Conservation (phyloP, 495 filamentous ascomycete genomes). For the Podospora pseudoanserina region DNA sequence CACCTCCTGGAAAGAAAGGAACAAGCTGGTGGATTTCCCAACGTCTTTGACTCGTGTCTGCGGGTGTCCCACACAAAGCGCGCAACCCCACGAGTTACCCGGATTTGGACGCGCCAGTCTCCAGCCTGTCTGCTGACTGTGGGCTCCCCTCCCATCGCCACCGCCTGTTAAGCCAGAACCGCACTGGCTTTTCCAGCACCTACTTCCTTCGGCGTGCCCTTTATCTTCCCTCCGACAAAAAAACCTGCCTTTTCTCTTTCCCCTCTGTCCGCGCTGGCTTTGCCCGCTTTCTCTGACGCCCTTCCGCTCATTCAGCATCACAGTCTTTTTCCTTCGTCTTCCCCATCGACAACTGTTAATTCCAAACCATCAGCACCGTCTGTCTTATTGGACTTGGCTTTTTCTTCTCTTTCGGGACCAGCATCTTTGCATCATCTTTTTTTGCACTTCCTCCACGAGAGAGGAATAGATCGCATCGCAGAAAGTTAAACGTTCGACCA, state of each 20-base stretch:
- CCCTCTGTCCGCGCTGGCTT: slow-evolving; percentile 19
- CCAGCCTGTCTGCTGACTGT: not conserved
- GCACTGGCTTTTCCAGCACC: slow-evolving; percentile 6
- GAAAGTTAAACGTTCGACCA: slow-evolving; percentile 32
- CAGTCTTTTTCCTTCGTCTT: slow-evolving; percentile 19
- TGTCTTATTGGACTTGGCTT: slow-evolving; percentile 21
- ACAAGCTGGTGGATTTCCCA: not conserved
- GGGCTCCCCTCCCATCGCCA: slow-evolving; percentile 2
- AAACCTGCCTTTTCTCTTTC: slow-evolving; percentile 13
- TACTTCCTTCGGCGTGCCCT: not conserved
- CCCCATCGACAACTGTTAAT: slow-evolving; percentile 27
- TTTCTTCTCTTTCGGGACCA: slow-evolving; percentile 16
- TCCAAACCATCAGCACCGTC: slow-evolving; percentile 8
- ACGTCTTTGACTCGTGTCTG: slow-evolving; percentile 12
- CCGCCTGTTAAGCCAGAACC: slow-evolving; percentile 10
- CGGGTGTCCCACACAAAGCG: slow-evolving; percentile 1
- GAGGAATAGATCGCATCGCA: slow-evolving; percentile 30
- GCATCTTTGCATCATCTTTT: slow-evolving; percentile 31
- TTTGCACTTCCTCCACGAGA: slow-evolving; percentile 26
- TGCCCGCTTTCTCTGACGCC: slow-evolving; percentile 21
- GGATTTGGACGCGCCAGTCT: slow-evolving; percentile 12
- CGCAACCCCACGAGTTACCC: slow-evolving; percentile 6
- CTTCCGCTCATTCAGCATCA: slow-evolving; percentile 34
- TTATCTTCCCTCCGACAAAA: not conserved
- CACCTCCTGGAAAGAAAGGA: not conserved